Percentiles rank a stretch among this genome's conserved stretches.
Conservation (phyloP, 2,329 filamentous ascomycete species). For the Apiospora rasikravindrae region DNA sequence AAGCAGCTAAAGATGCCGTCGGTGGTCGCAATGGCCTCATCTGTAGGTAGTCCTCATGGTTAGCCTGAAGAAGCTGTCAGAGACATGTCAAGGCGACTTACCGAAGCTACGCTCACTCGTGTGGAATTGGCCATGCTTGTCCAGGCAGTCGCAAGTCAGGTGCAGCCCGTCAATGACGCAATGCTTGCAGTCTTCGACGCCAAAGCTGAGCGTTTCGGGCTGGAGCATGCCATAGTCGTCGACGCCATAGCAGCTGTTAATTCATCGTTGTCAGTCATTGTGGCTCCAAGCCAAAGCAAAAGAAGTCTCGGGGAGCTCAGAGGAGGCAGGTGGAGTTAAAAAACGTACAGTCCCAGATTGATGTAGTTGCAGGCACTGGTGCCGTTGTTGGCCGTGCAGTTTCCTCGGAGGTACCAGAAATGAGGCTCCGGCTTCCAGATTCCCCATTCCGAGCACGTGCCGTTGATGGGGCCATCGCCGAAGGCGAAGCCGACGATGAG, state of each 20-base stretch:
- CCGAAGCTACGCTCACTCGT: neutral
- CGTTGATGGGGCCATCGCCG: neutral
- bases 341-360: neutral
- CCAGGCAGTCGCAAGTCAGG: constrained; percentile 2
- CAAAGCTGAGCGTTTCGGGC: neutral
- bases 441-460: neutral
- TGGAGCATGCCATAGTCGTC: neutral
- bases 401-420: neutral
- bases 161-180: neutral
- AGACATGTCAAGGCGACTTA: neutral
- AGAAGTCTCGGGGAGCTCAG: neutral
- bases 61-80: neutral
- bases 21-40: neutral
- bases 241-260: neutral
- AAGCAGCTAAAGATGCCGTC: neutral
- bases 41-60: neutral
- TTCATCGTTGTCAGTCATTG: neutral
- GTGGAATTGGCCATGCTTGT: neutral
- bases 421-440: neutral
- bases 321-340: neutral
- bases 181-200: neutral
- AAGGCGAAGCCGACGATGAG: neutral
- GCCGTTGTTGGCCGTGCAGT: neutral
- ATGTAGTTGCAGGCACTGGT: neutral
- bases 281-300: neutral